Evolutionary conservation across 495 filamentous ascomycete genomes (phyloP).

Genomic region (Thozetella sp.): DNA sequence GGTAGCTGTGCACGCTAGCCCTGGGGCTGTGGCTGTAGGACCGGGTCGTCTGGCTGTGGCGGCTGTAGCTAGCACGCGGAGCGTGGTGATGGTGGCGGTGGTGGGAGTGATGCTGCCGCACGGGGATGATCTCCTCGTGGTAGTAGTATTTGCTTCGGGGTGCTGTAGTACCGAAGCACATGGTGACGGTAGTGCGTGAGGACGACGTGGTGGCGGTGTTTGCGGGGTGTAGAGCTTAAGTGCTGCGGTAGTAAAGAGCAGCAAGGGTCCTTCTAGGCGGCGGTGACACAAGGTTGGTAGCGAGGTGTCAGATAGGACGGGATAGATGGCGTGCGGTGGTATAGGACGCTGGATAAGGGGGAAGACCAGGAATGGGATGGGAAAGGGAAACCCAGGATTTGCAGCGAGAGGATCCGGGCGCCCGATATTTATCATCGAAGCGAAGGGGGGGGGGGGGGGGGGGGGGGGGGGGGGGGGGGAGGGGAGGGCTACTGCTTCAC

Average conservation of each 20-base stretch:
- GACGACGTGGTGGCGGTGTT: background rate
- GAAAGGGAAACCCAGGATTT: background rate
- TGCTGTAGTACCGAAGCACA: constrained; percentile 40
- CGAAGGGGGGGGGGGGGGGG: too few relatives aligned
- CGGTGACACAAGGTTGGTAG: background rate
- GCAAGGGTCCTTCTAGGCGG: background rate
- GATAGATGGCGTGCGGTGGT: background rate
- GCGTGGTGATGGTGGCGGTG: constrained; percentile 32
- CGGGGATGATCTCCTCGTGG: constrained; percentile 47
- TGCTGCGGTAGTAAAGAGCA: background rate
- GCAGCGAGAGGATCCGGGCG: background rate
- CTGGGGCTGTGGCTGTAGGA: background rate
- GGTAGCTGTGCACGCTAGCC: constrained; percentile 8
- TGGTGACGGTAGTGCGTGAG: constrained; percentile 15
- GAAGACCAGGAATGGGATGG: background rate
- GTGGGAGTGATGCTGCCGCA: constrained; percentile 25
- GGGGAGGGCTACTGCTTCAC: too few relatives aligned
- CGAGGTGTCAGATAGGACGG: background rate
- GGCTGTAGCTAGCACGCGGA: constrained; percentile 15
- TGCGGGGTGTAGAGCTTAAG: background rate
- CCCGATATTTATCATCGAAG: background rate
- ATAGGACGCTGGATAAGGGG: background rate
- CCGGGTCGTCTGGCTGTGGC: constrained; percentile 8
- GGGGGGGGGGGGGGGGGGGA: too few relatives aligned
- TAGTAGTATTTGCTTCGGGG: constrained; percentile 46